A percentile compares a stretch with the other conserved stretches of the same genome.
phyloP scores from a whole-genome alignment of 192 early-diverging fungal genomes.

The Podila verticillata region DNA sequence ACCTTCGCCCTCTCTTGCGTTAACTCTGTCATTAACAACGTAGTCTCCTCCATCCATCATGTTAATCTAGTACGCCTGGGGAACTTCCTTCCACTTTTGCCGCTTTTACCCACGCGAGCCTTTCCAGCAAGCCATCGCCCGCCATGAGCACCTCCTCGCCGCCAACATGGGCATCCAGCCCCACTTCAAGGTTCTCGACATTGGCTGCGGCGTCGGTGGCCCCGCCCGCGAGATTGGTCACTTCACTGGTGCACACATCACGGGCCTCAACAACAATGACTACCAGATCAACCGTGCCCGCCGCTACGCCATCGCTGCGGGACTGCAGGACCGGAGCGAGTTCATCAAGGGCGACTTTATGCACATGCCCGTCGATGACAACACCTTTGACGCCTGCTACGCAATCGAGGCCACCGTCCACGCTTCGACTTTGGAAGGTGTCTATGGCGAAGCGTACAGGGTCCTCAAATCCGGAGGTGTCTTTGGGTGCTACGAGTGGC shows the following conservation, averaged over 20 bases:
- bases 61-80: slow-evolving; percentile 75
- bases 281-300: slow-evolving; percentile 85
- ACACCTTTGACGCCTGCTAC: slow-evolving; percentile 88
- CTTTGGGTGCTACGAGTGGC: slow-evolving; percentile 97
- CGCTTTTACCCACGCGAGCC: slow-evolving; percentile 80
- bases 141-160: slow-evolving; percentile 92
- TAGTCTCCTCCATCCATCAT: neutral
- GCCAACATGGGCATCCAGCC: slow-evolving; percentile 73
- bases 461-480: slow-evolving; percentile 91
- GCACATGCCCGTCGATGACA: slow-evolving; percentile 85
- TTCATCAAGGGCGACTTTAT: slow-evolving; percentile 85
- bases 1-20: no score
- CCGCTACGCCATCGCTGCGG: slow-evolving; percentile 74
- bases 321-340: slow-evolving; percentile 64
- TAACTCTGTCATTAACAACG: no score
- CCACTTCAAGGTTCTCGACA: slow-evolving; percentile 83
- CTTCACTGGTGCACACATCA: slow-evolving; percentile 89
- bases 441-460: slow-evolving; percentile 90
- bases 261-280: slow-evolving; percentile 97
- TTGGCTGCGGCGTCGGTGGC: slow-evolving; percentile 96
- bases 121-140: slow-evolving; percentile 83
- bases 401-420: slow-evolving; percentile 97
- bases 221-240: slow-evolving; percentile 93
- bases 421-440: slow-evolving; percentile 82
- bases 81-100: slow-evolving; percentile 92